A percentile compares a stretch with the other conserved stretches of the same genome.
Evolutionary conservation across 352 stramenopile species (phyloP).

Genomic region (Phytophthora multivora): DNA sequence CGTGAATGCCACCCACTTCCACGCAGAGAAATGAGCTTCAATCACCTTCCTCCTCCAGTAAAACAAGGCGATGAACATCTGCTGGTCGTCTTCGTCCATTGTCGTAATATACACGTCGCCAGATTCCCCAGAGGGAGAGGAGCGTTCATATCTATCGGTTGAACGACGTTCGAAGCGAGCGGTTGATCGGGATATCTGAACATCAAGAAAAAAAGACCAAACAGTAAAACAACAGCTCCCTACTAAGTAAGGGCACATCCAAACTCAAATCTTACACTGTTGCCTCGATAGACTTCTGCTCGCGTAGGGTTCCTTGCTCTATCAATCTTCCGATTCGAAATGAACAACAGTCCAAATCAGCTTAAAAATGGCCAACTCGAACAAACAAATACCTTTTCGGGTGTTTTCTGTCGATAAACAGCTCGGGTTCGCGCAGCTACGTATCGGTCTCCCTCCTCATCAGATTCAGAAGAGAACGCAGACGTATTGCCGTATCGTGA

Average conservation of each 20-base stretch:
- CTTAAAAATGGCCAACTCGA: not conserved
- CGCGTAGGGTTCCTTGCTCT: not conserved
- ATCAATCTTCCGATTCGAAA: slow-evolving; percentile 4
- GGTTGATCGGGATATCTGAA: too few species aligned
- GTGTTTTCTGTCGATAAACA: not conserved
- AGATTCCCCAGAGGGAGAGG: slow-evolving; percentile 1
- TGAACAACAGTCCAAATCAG: not conserved
- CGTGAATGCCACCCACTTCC: slow-evolving; percentile 39
- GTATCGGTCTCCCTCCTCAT: not conserved
- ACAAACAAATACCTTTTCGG: slow-evolving; percentile 1
- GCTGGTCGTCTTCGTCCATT: slow-evolving; percentile 45
- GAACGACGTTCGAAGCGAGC: not conserved
- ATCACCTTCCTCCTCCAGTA: slow-evolving; percentile 51
- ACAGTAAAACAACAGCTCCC: not conserved
- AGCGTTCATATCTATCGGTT: not conserved
- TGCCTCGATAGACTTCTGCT: not conserved
- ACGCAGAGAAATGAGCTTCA: slow-evolving; percentile 44
- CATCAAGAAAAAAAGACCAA: too few species aligned
- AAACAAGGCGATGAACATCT: slow-evolving; percentile 49
- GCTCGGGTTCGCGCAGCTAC: not conserved
- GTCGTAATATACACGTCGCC: slow-evolving; percentile 27
- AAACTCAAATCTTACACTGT: slow-evolving; percentile 5
- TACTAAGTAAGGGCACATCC: too few species aligned
- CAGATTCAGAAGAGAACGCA: slow-evolving; percentile 9
- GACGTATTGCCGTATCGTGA: slow-evolving; percentile 4